A percentile compares a stretch with the other conserved stretches of the same genome.
Evolutionary conservation across 805 yeast species (phyloP).

Genomic region (Saccharomyces paradoxus): DNA sequence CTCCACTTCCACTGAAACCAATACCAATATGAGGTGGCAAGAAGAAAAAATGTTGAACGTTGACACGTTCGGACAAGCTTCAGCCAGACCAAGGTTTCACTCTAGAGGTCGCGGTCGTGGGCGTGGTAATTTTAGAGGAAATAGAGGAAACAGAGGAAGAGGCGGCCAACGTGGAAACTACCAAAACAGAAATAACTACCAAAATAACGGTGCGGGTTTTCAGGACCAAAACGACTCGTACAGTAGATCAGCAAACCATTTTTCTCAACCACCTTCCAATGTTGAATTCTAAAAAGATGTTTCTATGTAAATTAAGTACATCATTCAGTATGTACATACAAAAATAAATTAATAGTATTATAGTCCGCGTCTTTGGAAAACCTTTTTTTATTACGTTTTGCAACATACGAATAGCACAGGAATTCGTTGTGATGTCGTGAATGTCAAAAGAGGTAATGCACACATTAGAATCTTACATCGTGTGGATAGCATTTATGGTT

Average conservation of each 20-base stretch:
- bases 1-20: constrained; percentile 55
- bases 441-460: not conserved
- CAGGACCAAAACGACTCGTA: not conserved
- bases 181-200: not conserved
- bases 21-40: constrained; percentile 49
- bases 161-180: constrained; percentile 30
- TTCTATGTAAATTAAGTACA: not conserved
- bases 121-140: constrained; percentile 42
- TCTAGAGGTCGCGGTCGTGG: constrained; percentile 42
- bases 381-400: not conserved
- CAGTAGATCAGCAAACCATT: not conserved
- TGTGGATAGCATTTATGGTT: constrained; percentile 54
- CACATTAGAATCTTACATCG: constrained; percentile 48
- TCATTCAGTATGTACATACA: not conserved
- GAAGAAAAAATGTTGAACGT: constrained; percentile 65
- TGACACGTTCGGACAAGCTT: constrained; percentile 78
- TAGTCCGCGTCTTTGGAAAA: not conserved
- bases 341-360: not conserved
- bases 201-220: not conserved
- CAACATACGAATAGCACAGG: not conserved
- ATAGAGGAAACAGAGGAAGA: constrained; percentile 33
- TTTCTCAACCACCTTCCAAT: not conserved
- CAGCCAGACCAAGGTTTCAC: constrained; percentile 37
- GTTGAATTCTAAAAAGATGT: not conserved
- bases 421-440: not conserved